Base-by-base conservation (phyloP, 2,329 filamentous ascomycete genomes). In the Aspergillus novoparasiticus region DNA sequence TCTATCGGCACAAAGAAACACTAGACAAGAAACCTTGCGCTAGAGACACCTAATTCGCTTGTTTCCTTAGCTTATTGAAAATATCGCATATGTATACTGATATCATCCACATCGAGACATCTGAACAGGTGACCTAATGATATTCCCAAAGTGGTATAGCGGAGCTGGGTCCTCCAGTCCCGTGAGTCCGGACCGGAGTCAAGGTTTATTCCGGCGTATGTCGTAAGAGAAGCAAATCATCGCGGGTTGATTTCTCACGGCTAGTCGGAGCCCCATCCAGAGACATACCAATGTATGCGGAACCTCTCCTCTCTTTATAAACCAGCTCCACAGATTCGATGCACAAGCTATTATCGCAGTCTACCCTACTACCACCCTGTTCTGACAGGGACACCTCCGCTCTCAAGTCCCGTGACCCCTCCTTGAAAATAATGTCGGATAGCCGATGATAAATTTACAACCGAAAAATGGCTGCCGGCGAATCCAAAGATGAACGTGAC, bases 401-500 rank as follows among this genome's bases (percentile, higher is more conserved):
- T 64, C 64, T 56, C 50, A 61, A 61, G 50, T 51, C 64, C 63
- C 62, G 57, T 67, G 63, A 69, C 65, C 64, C 68, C 65, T 67
- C 63, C 62, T 59, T 54, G 60, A 69, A 77, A 77, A 82, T 80
- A 79, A 81, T 78, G 78, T 71, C 74, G 70, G 71, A 73, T 73
- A 72, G 75, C 80, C 72, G 76, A 83, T 77, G 83, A 85, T 75
- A 80, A 83, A 71, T 66, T 67, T 66, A 58, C 45, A 63, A 64
- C 67, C 62, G 79, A 86, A 84, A 53, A 80, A 91, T 92, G 85
- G 84, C 92, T 66, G 68, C 72, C 82, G 85, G 83, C 77, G 92
- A 95, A 82, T 89, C 89, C 73, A 86, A 90, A 78, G 90, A 90
- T 79, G 86, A 91, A 81, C 88, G 91, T 76, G 92, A 96, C 81